Evolutionary conservation across 495 filamentous ascomycete species (phyloP), one percentile per base, ranked within the genome.

Genomic region (Penicillium dipodomyicola): DNA sequence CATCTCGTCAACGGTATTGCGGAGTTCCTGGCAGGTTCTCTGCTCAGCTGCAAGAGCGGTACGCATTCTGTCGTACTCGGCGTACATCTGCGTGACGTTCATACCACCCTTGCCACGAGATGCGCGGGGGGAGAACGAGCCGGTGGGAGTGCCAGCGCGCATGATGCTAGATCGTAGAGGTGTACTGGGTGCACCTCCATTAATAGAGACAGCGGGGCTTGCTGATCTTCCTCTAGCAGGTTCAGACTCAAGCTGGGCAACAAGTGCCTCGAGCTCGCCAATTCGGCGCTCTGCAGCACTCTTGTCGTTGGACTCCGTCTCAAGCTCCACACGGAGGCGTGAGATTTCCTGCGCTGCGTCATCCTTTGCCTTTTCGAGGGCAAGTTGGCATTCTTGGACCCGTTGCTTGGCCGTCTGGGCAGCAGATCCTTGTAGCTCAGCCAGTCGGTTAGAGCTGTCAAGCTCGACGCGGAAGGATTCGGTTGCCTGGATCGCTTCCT

Each of bases 381-480:
- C 72, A 5, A 84, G 73, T 63, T 95, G 87, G 41, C 96, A 85
- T 52, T 96, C 91, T 62, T 91, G 87, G 8, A 94, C 80, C 30
- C 92, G 83, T 52, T 86, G 82, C 65, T 86, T 88, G 54, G 92
- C 85, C 1, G 89, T 94, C 47, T 88, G 79, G 0, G 90, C 89
- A 35, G 90, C 85, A 58, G 94, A 88, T 44, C 89, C 83, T 60
- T 93, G 92, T 46, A 99, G 77, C 56, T 95, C 86, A 8, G 91
- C 88, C 29, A 99, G 80, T 41, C 95, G 84, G 56, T 84, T 84
- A 3, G 85, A 80, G 46, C 85, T 86, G 37, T 96, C 90, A 17
- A 96, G 75, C 64, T 96, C 92, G 42, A 90, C 84, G 48, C 84
- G 78, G 75, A 92, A 95, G 44, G 85, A 84, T 67, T 97, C 89